Base-by-base conservation (phyloP, 805 yeast species). In the Candida silvicultrix region DNA sequence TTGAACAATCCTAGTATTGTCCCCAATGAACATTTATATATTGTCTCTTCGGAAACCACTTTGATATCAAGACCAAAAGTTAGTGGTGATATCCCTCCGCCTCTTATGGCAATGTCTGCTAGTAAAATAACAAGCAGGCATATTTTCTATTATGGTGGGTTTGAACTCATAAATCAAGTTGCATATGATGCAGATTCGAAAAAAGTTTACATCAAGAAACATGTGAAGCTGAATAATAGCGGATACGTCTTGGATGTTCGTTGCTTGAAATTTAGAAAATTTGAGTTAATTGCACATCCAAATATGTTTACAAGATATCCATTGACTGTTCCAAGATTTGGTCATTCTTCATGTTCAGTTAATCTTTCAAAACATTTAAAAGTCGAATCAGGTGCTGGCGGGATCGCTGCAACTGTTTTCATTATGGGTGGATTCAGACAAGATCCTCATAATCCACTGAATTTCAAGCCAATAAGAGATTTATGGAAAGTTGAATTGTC, bases 101-200 rank as follows among this genome's bases (percentile, higher is more conserved):
- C 81, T 3, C 55, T 83, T 18, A 56, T 76, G 39, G 73, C 78
- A 45, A 65, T 79, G 59, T 55, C 70, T 6, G 70, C 76, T 16
- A 68, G 78, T 9, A 69, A 64, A 45, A 64, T 85, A 5, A 75
- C 85, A 5, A 67, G 71, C n/a, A 63, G 78, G 34, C 81, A 81
- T 54, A 69, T 80, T 15, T 71, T 83, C 51, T 73, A 75, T 48
- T 83, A 77, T 57, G 95, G 92, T n/a, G 95, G 94, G 0, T 77
- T 83, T 58, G 76, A 75, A 55, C 56, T 70, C 5, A 50, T 56
- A 6, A 59, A 64, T 7, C 49, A 50, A 11, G 47, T 58, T 3
- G 57, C 52, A 40, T 39, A 49, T 45, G 50, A 46, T 5, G 52
- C 56, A 31, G 59, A 47, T 49, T 64, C 48, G 64, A 77, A 75